phyloP scores from a whole-genome alignment of 129 eudicot genomes.

The Escallonia herrerae region DNA sequence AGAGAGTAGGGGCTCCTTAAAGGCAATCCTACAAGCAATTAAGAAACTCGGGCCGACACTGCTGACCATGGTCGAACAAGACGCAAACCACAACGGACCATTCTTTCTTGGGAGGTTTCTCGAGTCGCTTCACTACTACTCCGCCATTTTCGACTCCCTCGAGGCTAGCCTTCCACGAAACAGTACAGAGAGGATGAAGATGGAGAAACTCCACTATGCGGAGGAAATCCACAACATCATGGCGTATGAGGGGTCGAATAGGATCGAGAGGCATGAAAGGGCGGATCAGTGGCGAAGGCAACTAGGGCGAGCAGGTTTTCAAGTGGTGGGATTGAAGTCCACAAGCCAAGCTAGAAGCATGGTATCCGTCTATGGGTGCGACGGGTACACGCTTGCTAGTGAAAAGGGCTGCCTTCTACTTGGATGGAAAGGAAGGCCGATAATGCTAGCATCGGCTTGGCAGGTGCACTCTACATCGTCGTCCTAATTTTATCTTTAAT shows the following conservation, averaged over 20 bases:
- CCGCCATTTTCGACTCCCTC: constrained; percentile 67
- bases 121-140: constrained; percentile 70
- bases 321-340: constrained; percentile 38
- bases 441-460: constrained; percentile 78
- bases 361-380: constrained; percentile 30
- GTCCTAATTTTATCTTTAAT: background rate
- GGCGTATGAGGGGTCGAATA: constrained; percentile 57
- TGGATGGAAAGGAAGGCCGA: constrained; percentile 80
- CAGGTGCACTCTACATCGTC: constrained; percentile 24
- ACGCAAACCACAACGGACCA: constrained; percentile 74
- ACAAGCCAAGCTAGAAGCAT: constrained; percentile 22
- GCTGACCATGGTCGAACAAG: constrained; percentile 70
- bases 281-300: constrained; percentile 76
- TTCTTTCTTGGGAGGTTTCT: constrained; percentile 66
- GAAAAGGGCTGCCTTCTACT: constrained; percentile 57
- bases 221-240: constrained; percentile 67
- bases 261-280: constrained; percentile 64
- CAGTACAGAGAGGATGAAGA: constrained; percentile 46
- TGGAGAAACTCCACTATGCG: constrained; percentile 47
- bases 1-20: constrained; percentile 60
- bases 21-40: constrained; percentile 54
- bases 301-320: constrained; percentile 58
- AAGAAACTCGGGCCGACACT: constrained; percentile 49
- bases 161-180: constrained; percentile 42
- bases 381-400: constrained; percentile 50